These are phyloP conservation scores for Fusarium tricinctum DNA, from an alignment of 2,329 filamentous ascomycete species.

Conservation along the genomic window DNA sequence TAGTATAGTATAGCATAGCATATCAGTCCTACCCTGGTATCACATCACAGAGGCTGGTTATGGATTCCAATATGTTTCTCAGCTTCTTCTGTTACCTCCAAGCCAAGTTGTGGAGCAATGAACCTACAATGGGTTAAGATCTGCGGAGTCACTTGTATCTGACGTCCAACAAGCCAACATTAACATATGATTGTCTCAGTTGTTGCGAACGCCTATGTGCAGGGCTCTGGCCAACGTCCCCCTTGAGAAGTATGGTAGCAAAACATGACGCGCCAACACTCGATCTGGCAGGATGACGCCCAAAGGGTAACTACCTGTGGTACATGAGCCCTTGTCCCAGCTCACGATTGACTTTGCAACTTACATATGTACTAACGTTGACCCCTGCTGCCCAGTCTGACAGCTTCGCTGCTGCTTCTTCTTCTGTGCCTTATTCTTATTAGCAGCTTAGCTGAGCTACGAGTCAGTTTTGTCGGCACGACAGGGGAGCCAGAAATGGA, in stretches of 20 bases:
- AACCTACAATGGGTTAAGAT: constrained; percentile 21
- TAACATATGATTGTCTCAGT: constrained; percentile 21
- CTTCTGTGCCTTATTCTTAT: constrained; percentile 4
- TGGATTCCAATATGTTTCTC: constrained; percentile 25
- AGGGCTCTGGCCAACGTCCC: background rate
- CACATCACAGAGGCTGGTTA: constrained; percentile 14
- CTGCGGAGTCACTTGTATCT: constrained; percentile 8
- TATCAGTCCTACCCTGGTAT: constrained; percentile 9
- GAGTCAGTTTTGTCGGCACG: constrained; percentile 45
- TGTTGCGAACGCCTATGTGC: constrained; percentile 4
- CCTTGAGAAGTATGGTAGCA: constrained; percentile 21
- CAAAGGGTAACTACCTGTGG: background rate
- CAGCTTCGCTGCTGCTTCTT: constrained; percentile 7
- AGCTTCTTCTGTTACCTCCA: constrained; percentile 8
- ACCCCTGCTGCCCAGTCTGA: constrained; percentile 31
- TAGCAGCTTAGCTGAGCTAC: constrained; percentile 16
- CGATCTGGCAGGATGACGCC: constrained; percentile 18
- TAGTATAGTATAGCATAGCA: background rate
- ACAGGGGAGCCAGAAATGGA: constrained; percentile 37
- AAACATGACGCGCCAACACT: constrained; percentile 27
- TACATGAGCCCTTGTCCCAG: constrained; percentile 16
- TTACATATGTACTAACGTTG: no score
- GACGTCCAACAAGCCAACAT: constrained; percentile 8
- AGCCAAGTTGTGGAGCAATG: background rate
- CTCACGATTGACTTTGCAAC: constrained; percentile 21